A percentile compares a stretch with the other conserved stretches of the same genome.
phyloP scores from a whole-genome alignment of 225 moss, liverwort and hornwort species.

The Asterella californica region DNA sequence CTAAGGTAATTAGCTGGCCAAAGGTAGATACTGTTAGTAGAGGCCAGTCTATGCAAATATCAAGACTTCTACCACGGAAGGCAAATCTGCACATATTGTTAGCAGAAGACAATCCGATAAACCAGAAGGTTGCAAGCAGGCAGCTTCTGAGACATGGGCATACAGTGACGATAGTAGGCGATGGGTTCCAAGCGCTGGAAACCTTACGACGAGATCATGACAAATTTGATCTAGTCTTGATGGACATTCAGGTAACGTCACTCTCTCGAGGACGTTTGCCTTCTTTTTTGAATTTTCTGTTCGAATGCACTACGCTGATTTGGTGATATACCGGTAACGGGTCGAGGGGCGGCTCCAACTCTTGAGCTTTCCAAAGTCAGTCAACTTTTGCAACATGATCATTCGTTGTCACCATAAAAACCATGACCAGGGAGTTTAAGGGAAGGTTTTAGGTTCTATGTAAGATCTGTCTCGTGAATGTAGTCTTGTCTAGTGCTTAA shows the following conservation, averaged over 20 bases:
- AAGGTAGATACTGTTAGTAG: background rate
- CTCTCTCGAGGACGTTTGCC: background rate
- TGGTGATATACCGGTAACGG: too few species aligned
- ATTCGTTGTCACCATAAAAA: too few species aligned
- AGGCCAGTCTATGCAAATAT: constrained; percentile 10
- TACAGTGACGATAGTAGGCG: constrained; percentile 58
- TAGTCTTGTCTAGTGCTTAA: background rate
- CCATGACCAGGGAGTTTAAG: too few species aligned
- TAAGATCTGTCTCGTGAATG: background rate
- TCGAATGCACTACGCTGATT: background rate
- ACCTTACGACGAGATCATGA: constrained; percentile 47
- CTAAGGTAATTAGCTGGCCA: background rate
- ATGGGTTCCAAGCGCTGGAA: constrained; percentile 63
- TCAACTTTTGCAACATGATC: background rate
- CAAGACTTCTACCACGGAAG: constrained; percentile 19
- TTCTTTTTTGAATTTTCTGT: background rate
- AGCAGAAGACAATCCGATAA: constrained; percentile 67
- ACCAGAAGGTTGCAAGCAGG: constrained; percentile 64
- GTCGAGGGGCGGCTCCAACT: too few species aligned
- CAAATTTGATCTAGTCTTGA: constrained; percentile 59
- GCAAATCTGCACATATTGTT: constrained; percentile 50
- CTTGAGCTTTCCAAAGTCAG: background rate
- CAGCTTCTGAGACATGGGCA: constrained; percentile 68
- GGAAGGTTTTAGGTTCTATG: background rate
- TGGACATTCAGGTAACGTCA: constrained; percentile 66